A percentile compares a stretch with the other conserved stretches of the same genome.
Evolutionary conservation across 768 basidiomycete species (phyloP).

Genomic region (Mycena venus): DNA sequence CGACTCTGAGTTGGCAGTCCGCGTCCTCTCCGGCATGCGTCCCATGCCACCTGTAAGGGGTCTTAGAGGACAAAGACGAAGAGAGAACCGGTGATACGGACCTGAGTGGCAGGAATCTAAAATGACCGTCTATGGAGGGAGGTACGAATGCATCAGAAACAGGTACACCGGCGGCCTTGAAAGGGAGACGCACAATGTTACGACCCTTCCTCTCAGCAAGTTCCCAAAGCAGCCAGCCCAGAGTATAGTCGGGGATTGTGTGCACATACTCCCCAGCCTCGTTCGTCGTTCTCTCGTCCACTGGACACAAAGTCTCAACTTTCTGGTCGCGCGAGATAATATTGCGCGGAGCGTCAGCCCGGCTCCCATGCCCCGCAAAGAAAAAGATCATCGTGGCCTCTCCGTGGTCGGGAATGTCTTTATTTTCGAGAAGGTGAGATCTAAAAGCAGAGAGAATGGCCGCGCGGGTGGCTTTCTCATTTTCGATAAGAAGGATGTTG

Average conservation of each 20-base stretch:
- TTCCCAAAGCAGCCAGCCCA: neutral
- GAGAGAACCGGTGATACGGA: neutral
- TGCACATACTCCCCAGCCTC: neutral
- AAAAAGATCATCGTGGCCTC: neutral
- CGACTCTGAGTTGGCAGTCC: neutral
- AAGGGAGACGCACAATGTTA: neutral
- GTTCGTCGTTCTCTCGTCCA: neutral
- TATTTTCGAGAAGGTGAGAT: neutral
- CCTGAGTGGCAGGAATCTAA: neutral
- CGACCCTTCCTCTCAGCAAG: neutral
- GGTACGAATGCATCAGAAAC: neutral
- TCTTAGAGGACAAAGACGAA: neutral
- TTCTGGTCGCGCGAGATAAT: neutral
- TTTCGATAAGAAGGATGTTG: neutral
- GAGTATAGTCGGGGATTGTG: neutral
- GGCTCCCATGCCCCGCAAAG: neutral
- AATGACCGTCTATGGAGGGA: neutral
- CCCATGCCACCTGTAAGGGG: neutral
- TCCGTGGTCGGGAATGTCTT: neutral
- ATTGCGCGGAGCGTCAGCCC: neutral
- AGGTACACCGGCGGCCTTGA: neutral
- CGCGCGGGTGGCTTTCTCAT: neutral
- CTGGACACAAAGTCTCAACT: neutral
- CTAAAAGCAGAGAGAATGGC: neutral
- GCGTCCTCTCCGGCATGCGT: neutral